phyloP scores from a whole-genome alignment of 2,329 filamentous ascomycete genomes.

The Aspergillus ibericus region DNA sequence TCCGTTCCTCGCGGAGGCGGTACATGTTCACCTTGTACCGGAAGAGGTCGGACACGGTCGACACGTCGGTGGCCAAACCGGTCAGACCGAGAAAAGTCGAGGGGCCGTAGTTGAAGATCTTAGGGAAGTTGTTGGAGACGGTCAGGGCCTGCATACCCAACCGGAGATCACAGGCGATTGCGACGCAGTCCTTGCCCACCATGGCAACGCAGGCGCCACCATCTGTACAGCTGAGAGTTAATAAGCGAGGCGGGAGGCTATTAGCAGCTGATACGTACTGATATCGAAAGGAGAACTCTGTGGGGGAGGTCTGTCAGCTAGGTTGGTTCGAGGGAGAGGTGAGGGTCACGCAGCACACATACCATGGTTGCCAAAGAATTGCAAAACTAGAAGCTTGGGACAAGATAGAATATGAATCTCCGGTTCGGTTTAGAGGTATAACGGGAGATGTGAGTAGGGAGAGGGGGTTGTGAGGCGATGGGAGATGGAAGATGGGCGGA shows the following conservation, averaged over 20 bases:
- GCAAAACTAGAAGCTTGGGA: conserved; percentile 14
- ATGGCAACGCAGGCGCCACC: conserved; percentile 97
- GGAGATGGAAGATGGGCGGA: conserved; percentile 19
- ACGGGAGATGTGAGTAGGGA: conserved; percentile 10
- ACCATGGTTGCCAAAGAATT: conserved; percentile 31
- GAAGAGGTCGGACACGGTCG: conserved; percentile 93
- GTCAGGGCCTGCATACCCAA: conserved; percentile 95
- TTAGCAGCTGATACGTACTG: conserved; percentile 60
- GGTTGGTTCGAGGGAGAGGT: conserved; percentile 16
- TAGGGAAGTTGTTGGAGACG: conserved; percentile 98
- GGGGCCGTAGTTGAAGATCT: conserved; percentile 92
- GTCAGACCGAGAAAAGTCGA: conserved; percentile 95
- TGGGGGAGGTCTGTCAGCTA: conserved; percentile 38
- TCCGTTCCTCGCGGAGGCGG: conserved; percentile 93
- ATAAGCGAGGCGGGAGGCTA: conserved; percentile 8
- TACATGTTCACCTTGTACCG: conserved; percentile 99
- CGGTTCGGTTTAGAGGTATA: background rate
- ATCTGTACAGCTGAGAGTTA: conserved; percentile 45
- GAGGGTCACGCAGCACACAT: conserved; percentile 19
- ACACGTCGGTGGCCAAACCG: conserved; percentile 92
- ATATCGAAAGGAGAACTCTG: conserved; percentile 92
- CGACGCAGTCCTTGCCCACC: conserved; percentile 99
- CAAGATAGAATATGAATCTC: conserved; percentile 2
- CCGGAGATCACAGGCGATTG: conserved; percentile 97
- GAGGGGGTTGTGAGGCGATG: conserved; percentile 15